A percentile compares a stretch with the other conserved stretches of the same genome.
These are phyloP conservation scores for Ocimum tenuiflorum DNA, from an alignment of 257 asterid genomes.

Conservation along the genomic window DNA sequence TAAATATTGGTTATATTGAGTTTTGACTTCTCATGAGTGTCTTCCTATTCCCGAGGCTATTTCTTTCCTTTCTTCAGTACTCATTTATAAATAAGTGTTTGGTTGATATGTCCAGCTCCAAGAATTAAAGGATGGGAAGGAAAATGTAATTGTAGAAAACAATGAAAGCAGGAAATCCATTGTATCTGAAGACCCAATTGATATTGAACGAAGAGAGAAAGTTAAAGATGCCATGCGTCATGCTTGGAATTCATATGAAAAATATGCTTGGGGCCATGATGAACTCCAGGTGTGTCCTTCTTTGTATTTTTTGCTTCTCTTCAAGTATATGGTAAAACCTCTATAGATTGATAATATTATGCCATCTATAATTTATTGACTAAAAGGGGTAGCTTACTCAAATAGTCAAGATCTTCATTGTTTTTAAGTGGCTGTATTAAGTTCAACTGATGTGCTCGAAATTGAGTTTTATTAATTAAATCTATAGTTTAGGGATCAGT, in stretches of 20 bases:
- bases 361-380: neutral
- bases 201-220: conserved; percentile 61
- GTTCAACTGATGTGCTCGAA: neutral
- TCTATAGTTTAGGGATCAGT: neutral
- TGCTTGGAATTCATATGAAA: conserved; percentile 96
- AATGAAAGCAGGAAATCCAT: conserved; percentile 19
- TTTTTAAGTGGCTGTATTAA: neutral
- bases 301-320: neutral
- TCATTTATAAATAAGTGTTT: conserved; percentile 8
- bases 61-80: neutral
- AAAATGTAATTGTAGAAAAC: conserved; percentile 16
- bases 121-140: conserved; percentile 45
- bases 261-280: conserved; percentile 98
- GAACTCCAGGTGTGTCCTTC: conserved; percentile 72
- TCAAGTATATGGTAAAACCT: neutral
- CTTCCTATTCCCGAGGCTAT: neutral
- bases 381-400: neutral
- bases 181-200: conserved; percentile 53
- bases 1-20: neutral
- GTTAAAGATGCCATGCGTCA: conserved; percentile 95
- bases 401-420: neutral
- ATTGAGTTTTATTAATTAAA: neutral
- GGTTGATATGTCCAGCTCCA: conserved; percentile 49
- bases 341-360: neutral
- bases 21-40: neutral